phyloP scores from a whole-genome alignment of 176 grass and related monocot genomes.

The Musa acuminata region DNA sequence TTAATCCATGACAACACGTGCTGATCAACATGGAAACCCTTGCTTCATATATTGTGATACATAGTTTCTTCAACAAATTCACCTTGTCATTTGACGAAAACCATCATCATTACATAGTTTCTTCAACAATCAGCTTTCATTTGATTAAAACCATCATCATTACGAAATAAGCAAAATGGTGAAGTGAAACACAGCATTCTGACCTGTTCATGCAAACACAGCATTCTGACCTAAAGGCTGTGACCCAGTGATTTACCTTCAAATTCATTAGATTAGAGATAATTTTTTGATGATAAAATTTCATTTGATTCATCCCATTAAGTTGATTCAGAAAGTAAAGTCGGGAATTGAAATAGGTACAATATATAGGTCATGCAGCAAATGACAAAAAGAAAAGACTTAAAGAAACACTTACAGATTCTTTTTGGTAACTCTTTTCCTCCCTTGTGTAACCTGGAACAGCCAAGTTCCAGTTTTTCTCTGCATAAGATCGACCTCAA shows the following conservation, averaged over 20 bases:
- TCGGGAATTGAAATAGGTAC: background rate
- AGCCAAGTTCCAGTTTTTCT: constrained; percentile 74
- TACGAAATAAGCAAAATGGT: no score
- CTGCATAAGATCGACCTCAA: constrained; percentile 27
- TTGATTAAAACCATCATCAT: no score
- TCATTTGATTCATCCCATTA: background rate
- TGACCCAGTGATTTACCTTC: background rate
- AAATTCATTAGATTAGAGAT: background rate
- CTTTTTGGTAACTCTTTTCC: constrained; percentile 63
- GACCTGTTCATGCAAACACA: background rate
- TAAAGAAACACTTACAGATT: constrained; percentile 51
- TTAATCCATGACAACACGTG: no score
- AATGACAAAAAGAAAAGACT: background rate
- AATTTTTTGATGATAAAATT: background rate
- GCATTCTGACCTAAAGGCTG: background rate
- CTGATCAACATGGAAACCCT: no score
- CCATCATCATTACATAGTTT: no score
- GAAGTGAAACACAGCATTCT: background rate
- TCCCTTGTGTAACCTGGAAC: constrained; percentile 88
- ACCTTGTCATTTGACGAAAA: no score
- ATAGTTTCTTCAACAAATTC: no score
- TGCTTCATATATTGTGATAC: no score
- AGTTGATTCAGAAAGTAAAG: background rate
- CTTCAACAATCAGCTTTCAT: no score
- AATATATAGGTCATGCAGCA: background rate